A percentile compares a stretch with the other conserved stretches of the same genome.
Conservation (phyloP, 257 asterid species). For the Solanum stenotomum region DNA sequence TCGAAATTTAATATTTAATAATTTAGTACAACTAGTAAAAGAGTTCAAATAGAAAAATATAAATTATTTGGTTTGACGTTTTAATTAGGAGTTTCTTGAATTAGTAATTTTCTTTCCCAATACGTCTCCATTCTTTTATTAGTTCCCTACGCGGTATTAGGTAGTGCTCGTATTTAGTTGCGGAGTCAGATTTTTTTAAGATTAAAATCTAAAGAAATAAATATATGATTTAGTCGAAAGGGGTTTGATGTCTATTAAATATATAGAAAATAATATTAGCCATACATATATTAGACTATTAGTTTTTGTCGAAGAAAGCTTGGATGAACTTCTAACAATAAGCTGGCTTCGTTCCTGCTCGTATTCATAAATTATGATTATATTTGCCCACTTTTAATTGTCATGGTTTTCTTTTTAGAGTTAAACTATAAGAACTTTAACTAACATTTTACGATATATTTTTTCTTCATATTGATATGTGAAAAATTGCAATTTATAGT, state of each 20-base stretch:
- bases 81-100: not conserved
- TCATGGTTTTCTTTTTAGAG: no score
- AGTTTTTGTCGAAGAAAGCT: no score
- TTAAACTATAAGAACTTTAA: no score
- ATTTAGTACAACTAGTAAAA: not conserved
- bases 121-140: not conserved
- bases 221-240: fast-evolving
- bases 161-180: no score
- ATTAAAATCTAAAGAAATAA: fast-evolving
- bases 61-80: not conserved
- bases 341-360: fast-evolving
- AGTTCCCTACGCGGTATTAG: not conserved
- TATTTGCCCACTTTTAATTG: no score
- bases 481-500: no score
- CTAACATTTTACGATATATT: no score
- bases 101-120: not conserved
- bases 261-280: no score
- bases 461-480: no score
- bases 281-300: no score
- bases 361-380: not conserved
- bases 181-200: no score
- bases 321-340: not conserved
- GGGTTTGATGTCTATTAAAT: fast-evolving
- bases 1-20: not conserved
- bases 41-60: not conserved